Conservation (phyloP, 139 green algal genomes). For the Tetratostichococcus sp. region DNA sequence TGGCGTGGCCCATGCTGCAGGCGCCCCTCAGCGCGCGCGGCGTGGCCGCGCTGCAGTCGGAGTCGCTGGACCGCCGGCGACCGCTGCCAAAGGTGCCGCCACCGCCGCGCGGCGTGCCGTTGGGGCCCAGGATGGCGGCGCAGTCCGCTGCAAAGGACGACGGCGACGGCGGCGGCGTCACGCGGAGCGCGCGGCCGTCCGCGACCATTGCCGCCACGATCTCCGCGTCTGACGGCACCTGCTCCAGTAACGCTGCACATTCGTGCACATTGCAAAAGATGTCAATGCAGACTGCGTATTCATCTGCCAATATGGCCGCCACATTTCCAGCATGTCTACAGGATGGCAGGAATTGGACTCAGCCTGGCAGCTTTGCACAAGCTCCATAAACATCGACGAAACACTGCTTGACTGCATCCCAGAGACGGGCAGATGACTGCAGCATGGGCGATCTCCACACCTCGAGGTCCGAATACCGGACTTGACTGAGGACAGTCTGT, state of each 20-base stretch:
- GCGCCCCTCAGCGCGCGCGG: no score
- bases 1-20: neutral
- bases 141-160: constrained; percentile 53
- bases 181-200: constrained; percentile 23
- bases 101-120: no score
- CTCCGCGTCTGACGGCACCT: constrained; percentile 52
- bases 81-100: neutral
- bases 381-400: no score
- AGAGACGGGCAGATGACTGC: no score
- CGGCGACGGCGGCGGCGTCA: constrained; percentile 6
- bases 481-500: constrained; percentile 41
- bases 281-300: no score
- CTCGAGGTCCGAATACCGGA: constrained; percentile 60
- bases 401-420: no score
- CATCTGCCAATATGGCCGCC: no score
- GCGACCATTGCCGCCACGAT: constrained; percentile 39
- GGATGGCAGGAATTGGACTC: no score
- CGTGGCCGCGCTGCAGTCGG: neutral
- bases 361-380: no score
- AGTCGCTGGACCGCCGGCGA: constrained; percentile 1
- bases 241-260: neutral
- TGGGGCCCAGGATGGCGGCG: constrained; percentile 19
- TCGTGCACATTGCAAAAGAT: no score
- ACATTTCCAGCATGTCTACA: no score
- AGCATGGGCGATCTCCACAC: neutral